These are phyloP conservation scores for Mentha longifolia DNA, from an alignment of 257 asterid genomes.

Conservation along the genomic window DNA sequence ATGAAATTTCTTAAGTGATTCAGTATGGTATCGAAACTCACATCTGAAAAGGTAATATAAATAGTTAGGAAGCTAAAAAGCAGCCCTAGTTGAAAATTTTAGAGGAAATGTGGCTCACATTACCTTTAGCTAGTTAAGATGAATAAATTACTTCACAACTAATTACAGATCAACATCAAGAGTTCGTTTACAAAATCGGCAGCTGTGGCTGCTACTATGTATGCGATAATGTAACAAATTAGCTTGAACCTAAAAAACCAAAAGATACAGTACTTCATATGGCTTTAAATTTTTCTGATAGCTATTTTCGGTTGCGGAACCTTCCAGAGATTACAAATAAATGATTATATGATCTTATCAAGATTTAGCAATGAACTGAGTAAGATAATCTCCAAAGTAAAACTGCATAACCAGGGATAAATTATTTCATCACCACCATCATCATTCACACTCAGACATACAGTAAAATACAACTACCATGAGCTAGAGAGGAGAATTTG, in stretches of 20 bases:
- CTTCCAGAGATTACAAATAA: neutral
- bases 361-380: slow-evolving; percentile 3
- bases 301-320: slow-evolving; percentile 5
- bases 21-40: slow-evolving; percentile 17
- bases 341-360: neutral
- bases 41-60: neutral
- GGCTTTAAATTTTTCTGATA: neutral
- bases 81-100: slow-evolving; percentile 7
- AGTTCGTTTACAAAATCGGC: slow-evolving; percentile 20
- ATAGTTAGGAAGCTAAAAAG: slow-evolving; percentile 7
- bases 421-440: neutral
- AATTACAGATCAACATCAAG: slow-evolving; percentile 12
- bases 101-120: neutral
- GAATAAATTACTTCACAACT: neutral
- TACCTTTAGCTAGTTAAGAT: slow-evolving; percentile 19
- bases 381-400: slow-evolving; percentile 12
- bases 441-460: neutral
- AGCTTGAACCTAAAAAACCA: neutral
- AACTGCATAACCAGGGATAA: slow-evolving; percentile 1
- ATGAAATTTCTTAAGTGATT: slow-evolving; percentile 16
- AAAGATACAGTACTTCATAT: slow-evolving; percentile 5
- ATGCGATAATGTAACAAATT: neutral
- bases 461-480: neutral
- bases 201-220: neutral
- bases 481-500: slow-evolving; percentile 4